Evolutionary conservation across 2,329 filamentous ascomycete species (phyloP), one percentile per base, ranked within the genome.

Genomic region (Calonectria hawksworthii): DNA sequence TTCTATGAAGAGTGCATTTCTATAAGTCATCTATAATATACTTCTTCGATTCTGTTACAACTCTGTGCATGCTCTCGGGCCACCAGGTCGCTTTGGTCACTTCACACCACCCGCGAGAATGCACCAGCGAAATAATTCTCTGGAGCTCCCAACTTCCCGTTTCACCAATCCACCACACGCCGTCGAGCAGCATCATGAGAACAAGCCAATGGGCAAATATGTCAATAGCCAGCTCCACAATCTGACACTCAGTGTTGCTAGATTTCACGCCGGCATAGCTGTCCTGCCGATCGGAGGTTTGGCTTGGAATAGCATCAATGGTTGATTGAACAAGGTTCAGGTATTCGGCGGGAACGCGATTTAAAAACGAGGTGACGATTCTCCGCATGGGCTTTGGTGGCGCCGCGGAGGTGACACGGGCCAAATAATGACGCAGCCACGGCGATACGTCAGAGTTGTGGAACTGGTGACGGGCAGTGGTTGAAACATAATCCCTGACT

Each of bases 141-240:
- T 77, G 74, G 34, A 86, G 70, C 73, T 86, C 85, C 82, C 83
- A 86, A 5, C 73, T 73, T 0, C 85, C 85, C 4, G 84, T 83
- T 0, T 80, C 82, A 0, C 84, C 83, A 52, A 86, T 85, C 85
- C 85, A 86, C 85, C 85, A 86, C 1, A 86, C 84, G 0, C 83
- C 82, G 68, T 86, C 85, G 4, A 86, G 61, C n/a, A 86, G 26
- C 74, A 85, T 80, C 0, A 85, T 79, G 2, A 86, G 64, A 7
- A 86, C 84, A 6, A 86, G 81, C 85, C 85, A 86, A 52, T 86
- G 85, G 0, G 84, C 80, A 66, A 86, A 85, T 1, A 86, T 85
- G 11, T 86, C 83, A 59, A 86, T 73, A 1, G 84, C 84, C 4
- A 85, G 78, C 34, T 63, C 56, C n/a, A 21, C 16, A 6, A n/a